Base-by-base conservation (phyloP, 202 grass and related monocot genomes). In the Eragrostis tef region DNA sequence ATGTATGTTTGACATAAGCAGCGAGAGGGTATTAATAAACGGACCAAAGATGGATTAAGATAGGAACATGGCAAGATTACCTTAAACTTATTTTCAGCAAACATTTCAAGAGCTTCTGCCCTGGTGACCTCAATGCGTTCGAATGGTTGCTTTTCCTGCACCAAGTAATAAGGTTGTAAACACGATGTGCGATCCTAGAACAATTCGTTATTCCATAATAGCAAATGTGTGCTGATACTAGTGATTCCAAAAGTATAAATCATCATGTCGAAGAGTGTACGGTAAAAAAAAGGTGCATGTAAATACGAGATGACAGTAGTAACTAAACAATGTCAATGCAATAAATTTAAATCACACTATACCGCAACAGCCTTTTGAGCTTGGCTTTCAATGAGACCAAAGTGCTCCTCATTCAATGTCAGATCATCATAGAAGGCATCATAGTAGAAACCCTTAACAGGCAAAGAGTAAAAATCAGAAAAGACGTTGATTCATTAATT, bases 31-130 rank as follows among this genome's bases (percentile, higher is more conserved):
- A 82, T 19, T 29, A 56, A 73, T 67, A 11, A 78, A 83, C 9
- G 0, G 73, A 68, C 65, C 19, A 47, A 64, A 41, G 15, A 79
- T 5, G 0, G 24, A 61, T 61, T 10, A 34, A 52, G 39, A 71
- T 53, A 84, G 44, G 7, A 48, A 54, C 60, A 64, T 1, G 11
- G 21, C 24, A 89, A 45, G 56, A 16, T 84, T 91, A 67, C 96
- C 92, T 99, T 99, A 64, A 99, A 99, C 75, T 96, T 69, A 88
- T 99, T 99, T 92, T 99, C 96, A 15, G 87, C 70, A 56, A 99
- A 99, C 42, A 99, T 89, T 90, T 96, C 89, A 83, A 99, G 87
- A 64, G 96, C 96, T 78, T 99, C 92, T 20, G 78, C 86, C 81
- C 96, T 96, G 45, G 89, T 85, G 47, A 99, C 96, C 84, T 99